A percentile compares a stretch with the other conserved stretches of the same genome.
Evolutionary conservation across 192 early-diverging fungal species (phyloP).

Genomic region (Gryganskiella cystojenkinii): DNA sequence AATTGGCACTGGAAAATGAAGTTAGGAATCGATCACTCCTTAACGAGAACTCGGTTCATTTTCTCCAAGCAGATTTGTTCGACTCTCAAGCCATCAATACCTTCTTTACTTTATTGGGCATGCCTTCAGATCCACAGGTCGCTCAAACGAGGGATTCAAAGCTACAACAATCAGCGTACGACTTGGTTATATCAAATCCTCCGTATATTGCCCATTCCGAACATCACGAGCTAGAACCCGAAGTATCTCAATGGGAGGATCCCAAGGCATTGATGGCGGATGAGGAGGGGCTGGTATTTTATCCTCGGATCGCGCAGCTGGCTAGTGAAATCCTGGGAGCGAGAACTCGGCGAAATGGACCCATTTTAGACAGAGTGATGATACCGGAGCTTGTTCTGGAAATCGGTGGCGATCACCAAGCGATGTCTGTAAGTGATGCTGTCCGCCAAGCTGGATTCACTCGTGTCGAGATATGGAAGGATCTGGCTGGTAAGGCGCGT

Average conservation of each 20-base stretch:
- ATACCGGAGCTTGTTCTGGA: conserved; percentile 83
- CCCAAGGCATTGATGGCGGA: conserved; percentile 75
- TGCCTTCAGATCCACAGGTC: background rate
- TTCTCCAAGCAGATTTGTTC: conserved; percentile 61
- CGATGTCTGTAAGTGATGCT: conserved; percentile 48
- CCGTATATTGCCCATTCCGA: conserved; percentile 86
- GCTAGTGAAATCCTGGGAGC: conserved; percentile 47
- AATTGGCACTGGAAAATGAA: conserved; percentile 69
- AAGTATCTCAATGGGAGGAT: conserved; percentile 92
- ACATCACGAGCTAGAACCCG: conserved; percentile 71
- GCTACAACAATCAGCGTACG: conserved; percentile 46
- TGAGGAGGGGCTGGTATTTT: conserved; percentile 68
- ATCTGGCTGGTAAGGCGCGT: conserved; percentile 76
- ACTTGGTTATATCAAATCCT: conserved; percentile 91
- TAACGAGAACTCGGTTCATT: conserved; percentile 50
- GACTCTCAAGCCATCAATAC: conserved; percentile 11
- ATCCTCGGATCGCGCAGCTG: conserved; percentile 62
- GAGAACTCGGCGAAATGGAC: conserved; percentile 33
- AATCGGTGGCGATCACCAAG: conserved; percentile 84
- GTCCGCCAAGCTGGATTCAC: conserved; percentile 66
- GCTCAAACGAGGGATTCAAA: background rate
- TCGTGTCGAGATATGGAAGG: conserved; percentile 79
- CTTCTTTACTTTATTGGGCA: conserved; percentile 27
- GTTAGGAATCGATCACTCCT: conserved; percentile 29
- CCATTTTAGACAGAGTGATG: conserved; percentile 15